Percentiles rank a stretch among this genome's conserved stretches.
These are phyloP conservation scores for Xylaria sp. DNA, from an alignment of 2,329 filamentous ascomycete species.

Conservation along the genomic window DNA sequence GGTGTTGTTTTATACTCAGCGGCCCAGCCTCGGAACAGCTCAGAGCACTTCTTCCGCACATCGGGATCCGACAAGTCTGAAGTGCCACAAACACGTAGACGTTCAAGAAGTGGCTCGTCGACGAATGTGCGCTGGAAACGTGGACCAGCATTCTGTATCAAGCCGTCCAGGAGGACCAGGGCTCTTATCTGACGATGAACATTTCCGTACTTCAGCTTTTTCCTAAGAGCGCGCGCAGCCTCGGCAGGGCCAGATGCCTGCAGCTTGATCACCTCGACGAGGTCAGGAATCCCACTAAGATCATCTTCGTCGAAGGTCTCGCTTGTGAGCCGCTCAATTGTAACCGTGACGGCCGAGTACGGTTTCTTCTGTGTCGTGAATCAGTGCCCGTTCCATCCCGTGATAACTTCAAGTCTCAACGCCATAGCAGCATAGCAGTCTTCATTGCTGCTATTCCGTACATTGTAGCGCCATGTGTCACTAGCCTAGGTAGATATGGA, in stretches of 20 bases:
- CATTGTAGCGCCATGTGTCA: not conserved
- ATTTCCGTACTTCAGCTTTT: constrained; percentile 98
- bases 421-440: not conserved
- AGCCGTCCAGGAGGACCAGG: constrained; percentile 79
- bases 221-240: constrained; percentile 84
- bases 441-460: not conserved
- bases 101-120: constrained; percentile 87
- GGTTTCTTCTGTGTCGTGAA: constrained; percentile 63
- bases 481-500: not conserved
- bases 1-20: constrained; percentile 72
- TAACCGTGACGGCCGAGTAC: constrained; percentile 88
- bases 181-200: constrained; percentile 88
- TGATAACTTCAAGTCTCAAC: not conserved
- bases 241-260: constrained; percentile 82
- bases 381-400: constrained; percentile 1
- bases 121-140: constrained; percentile 82
- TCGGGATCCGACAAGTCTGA: constrained; percentile 77
- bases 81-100: constrained; percentile 79
- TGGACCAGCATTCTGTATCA: constrained; percentile 89
- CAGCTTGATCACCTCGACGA: constrained; percentile 89
- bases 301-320: constrained; percentile 90
- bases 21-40: constrained; percentile 83
- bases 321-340: constrained; percentile 83
- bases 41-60: constrained; percentile 83
- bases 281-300: constrained; percentile 82